Evolutionary conservation across 2,329 filamentous ascomycete genomes (phyloP).

Genomic region (Phyllosticta citriasiana): DNA sequence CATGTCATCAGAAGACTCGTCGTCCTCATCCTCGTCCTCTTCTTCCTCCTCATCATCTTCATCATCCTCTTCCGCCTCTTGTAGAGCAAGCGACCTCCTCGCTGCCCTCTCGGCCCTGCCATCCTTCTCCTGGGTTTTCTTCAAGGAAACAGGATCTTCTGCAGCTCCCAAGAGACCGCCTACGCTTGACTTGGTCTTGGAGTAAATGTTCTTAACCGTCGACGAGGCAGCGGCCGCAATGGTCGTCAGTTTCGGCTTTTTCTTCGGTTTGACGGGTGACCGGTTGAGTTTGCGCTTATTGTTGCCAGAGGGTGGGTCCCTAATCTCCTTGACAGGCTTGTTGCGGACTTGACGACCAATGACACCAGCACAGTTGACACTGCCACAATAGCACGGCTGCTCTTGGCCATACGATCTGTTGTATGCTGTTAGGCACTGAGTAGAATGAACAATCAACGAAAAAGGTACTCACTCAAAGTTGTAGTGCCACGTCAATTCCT

Average conservation of each 20-base stretch:
- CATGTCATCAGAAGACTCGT: background rate
- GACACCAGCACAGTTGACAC: slow-evolving; percentile 50
- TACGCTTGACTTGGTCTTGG: slow-evolving; percentile 8
- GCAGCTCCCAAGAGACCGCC: slow-evolving; percentile 1
- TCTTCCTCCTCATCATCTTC: background rate
- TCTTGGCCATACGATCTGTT: slow-evolving; percentile 38
- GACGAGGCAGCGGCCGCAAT: slow-evolving; percentile 4
- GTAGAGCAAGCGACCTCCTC: slow-evolving; percentile 5
- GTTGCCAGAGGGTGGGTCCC: background rate
- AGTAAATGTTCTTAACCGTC: background rate
- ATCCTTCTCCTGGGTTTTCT: background rate
- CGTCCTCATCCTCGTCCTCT: background rate
- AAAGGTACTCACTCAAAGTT: slow-evolving; percentile 51
- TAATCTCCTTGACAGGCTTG: slow-evolving; percentile 18
- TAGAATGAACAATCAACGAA: background rate
- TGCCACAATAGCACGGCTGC: slow-evolving; percentile 54
- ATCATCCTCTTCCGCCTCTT: background rate
- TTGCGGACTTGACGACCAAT: slow-evolving; percentile 48
- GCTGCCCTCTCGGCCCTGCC: slow-evolving; percentile 4
- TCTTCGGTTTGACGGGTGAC: slow-evolving; percentile 5
- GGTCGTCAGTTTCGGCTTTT: slow-evolving; percentile 7
- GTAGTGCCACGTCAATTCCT: slow-evolving; percentile 92
- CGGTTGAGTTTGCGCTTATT: slow-evolving; percentile 1
- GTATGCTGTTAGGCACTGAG: slow-evolving; percentile 1
- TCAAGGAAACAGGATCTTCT: background rate